Evolutionary conservation across 1,139 yeast species (phyloP).

Genomic region (Blastobotrys indianensis): DNA sequence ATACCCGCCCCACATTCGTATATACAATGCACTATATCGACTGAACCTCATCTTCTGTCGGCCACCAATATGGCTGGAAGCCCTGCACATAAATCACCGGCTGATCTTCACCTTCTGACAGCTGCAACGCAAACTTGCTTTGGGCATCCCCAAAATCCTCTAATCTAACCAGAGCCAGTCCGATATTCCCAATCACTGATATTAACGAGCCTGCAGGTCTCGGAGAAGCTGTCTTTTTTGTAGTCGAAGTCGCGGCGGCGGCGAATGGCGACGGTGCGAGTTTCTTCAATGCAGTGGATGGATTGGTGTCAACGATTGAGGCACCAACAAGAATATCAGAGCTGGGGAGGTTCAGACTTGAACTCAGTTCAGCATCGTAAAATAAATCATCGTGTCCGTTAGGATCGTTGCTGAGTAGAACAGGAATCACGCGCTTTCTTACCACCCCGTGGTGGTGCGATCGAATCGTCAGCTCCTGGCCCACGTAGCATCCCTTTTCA

Average conservation of each 20-base stretch:
- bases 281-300: neutral
- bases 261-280: constrained; percentile 15
- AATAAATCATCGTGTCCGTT: constrained; percentile 9
- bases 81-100: constrained; percentile 43
- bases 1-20: too few species aligned
- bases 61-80: constrained; percentile 65
- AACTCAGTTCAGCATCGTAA: constrained; percentile 8
- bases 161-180: constrained; percentile 55
- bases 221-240: constrained; percentile 2
- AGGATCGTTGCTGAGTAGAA: constrained; percentile 40
- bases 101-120: constrained; percentile 24
- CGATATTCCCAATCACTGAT: constrained; percentile 52
- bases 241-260: constrained; percentile 20
- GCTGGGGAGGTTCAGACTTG: constrained; percentile 1
- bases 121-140: constrained; percentile 30
- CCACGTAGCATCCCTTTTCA: constrained; percentile 92
- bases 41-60: constrained; percentile 38
- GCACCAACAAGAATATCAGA: constrained; percentile 7
- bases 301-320: constrained; percentile 7
- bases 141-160: constrained; percentile 40
- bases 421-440: constrained; percentile 75
- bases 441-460: constrained; percentile 79
- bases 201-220: constrained; percentile 50
- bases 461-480: constrained; percentile 90
- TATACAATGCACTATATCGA: too few species aligned